These are phyloP conservation scores for Ganoderma boninense DNA, from an alignment of 1,284 basidiomycete genomes.

Conservation along the genomic window DNA sequence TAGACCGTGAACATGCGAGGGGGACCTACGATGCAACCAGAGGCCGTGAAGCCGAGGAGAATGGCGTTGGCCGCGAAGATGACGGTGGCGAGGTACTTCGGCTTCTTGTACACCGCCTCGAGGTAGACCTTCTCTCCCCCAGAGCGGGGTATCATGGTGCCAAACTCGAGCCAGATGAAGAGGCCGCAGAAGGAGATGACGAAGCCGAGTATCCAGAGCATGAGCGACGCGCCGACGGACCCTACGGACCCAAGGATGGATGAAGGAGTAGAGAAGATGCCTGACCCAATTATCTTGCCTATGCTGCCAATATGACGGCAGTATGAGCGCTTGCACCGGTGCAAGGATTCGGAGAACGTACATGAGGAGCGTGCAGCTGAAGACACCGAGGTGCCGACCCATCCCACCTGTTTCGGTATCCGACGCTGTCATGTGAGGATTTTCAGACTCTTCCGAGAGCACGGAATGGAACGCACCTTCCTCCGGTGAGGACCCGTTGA, in stretches of 20 bases:
- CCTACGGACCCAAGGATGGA: slow-evolving; percentile 70
- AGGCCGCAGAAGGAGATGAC: slow-evolving; percentile 70
- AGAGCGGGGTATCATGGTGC: slow-evolving; percentile 58
- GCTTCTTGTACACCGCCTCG: slow-evolving; percentile 72
- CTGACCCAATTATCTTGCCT: slow-evolving; percentile 65
- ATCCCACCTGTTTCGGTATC: slow-evolving; percentile 40
- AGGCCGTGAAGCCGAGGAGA: slow-evolving; percentile 65
- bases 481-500: slow-evolving; percentile 28
- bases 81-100: slow-evolving; percentile 68
- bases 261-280: slow-evolving; percentile 70
- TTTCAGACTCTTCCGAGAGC: background rate
- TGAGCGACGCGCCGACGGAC: slow-evolving; percentile 66
- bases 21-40: slow-evolving; percentile 59
- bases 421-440: slow-evolving; percentile 7
- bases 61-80: slow-evolving; percentile 67
- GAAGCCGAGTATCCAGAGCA: slow-evolving; percentile 78
- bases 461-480: slow-evolving; percentile 21
- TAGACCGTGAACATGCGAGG: background rate
- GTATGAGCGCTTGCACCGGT: too few relatives aligned
- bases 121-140: slow-evolving; percentile 86
- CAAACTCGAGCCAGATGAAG: slow-evolving; percentile 77
- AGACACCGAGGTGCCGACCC: slow-evolving; percentile 42
- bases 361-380: slow-evolving; percentile 43
- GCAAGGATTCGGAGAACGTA: slow-evolving; percentile 29
- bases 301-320: too few relatives aligned